A percentile compares a stretch with the other conserved stretches of the same genome.
These are phyloP conservation scores for Nepenthes mirabilis DNA, from an alignment of 148 eudicot species.

Conservation along the genomic window DNA sequence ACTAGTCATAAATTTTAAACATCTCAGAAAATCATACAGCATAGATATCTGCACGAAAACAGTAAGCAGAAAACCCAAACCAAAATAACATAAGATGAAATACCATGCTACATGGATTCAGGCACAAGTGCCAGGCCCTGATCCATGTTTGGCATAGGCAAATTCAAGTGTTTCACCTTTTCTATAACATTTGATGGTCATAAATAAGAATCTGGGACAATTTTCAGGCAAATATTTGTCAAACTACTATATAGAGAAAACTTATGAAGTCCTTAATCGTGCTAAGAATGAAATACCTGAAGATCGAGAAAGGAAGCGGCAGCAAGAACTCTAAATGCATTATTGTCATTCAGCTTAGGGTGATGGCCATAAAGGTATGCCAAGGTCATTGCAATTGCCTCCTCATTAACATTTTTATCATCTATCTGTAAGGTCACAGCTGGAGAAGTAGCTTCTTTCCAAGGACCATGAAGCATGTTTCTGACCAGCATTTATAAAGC, in stretches of 20 bases:
- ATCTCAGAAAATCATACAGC: background rate
- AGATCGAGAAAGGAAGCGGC: slow-evolving; percentile 99
- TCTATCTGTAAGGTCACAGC: slow-evolving; percentile 76
- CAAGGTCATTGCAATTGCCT: slow-evolving; percentile 81
- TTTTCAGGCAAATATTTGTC: background rate
- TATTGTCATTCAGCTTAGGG: slow-evolving; percentile 84
- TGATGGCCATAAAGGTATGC: slow-evolving; percentile 94
- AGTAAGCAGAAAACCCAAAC: too few species aligned
- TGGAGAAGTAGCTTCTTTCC: slow-evolving; percentile 97
- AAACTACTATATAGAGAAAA: background rate
- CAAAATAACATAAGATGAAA: too few species aligned
- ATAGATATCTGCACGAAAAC: too few species aligned
- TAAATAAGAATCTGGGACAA: too few species aligned
- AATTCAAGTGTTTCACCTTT: too few species aligned
- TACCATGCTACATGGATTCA: too few species aligned
- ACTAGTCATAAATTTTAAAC: background rate
- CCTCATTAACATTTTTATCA: slow-evolving; percentile 78
- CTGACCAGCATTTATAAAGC: slow-evolving; percentile 21
- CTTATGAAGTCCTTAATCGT: background rate
- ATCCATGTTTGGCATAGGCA: too few species aligned
- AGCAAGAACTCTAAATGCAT: slow-evolving; percentile 96
- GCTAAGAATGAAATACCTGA: slow-evolving; percentile 44
- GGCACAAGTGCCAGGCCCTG: too few species aligned
- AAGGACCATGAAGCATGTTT: slow-evolving; percentile 99
- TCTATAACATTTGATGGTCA: too few species aligned